Conservation (phyloP, 163 green algal species). For the Smithsoniella earleae region DNA sequence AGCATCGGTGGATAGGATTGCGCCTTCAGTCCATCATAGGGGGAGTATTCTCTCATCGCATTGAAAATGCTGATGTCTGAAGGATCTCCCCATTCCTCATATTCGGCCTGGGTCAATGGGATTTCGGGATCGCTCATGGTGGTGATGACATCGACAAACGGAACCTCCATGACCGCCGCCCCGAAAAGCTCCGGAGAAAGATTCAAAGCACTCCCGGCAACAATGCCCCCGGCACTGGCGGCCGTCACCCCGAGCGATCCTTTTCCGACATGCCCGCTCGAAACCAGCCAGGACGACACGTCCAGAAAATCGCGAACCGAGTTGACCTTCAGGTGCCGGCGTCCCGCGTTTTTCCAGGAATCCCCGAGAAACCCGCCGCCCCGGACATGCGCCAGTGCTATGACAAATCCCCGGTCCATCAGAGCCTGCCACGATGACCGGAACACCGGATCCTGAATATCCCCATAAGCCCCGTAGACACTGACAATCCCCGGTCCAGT, state of each 20-base stretch:
- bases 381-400: constrained; percentile 64
- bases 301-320: too few species aligned
- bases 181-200: too few species aligned
- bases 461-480: constrained; percentile 62
- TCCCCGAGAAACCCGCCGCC: too few species aligned
- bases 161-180: constrained; percentile 48
- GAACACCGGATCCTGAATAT: constrained; percentile 63
- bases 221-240: too few species aligned
- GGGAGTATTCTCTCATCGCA: constrained; percentile 77
- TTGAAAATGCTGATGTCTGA: constrained; percentile 65
- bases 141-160: constrained; percentile 83
- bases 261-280: too few species aligned
- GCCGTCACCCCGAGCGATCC: too few species aligned
- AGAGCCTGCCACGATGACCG: constrained; percentile 52
- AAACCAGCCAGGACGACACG: too few species aligned
- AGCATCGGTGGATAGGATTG: constrained; percentile 80
- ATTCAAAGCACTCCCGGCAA: too few species aligned
- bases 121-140: constrained; percentile 93
- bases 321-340: too few species aligned
- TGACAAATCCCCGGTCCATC: constrained; percentile 58
- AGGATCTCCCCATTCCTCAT: constrained; percentile 68
- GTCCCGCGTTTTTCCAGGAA: too few species aligned
- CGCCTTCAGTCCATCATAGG: constrained; percentile 71
- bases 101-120: constrained; percentile 79
- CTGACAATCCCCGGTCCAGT: too few species aligned